A percentile compares a stretch with the other conserved stretches of the same genome.
Conservation (phyloP, 176 grass and related monocot species). For the Oryza glumipatula region DNA sequence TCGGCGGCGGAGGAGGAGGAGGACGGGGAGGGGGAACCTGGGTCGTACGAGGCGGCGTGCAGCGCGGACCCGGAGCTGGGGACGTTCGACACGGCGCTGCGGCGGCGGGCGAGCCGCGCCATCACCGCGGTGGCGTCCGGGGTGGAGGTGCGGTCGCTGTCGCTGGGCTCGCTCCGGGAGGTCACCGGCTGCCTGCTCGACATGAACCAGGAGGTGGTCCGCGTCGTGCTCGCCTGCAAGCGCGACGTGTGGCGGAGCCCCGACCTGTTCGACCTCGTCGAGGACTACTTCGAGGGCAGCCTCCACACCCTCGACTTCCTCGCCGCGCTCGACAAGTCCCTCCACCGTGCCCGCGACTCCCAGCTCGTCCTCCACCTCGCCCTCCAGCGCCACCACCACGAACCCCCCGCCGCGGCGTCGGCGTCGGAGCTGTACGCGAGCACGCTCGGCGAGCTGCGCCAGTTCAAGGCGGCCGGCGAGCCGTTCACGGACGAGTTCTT, state of each 20-base stretch:
- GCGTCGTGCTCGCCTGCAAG: conserved; percentile 80
- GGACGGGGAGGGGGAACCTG: conserved; percentile 45
- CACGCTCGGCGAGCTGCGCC: conserved; percentile 56
- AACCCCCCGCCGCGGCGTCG: conserved; percentile 4
- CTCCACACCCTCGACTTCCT: conserved; percentile 96
- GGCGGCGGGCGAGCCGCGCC: conserved; percentile 76
- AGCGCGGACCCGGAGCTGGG: conserved; percentile 75
- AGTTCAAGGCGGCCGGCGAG: conserved; percentile 48
- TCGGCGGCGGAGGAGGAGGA: not conserved
- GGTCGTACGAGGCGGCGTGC: conserved; percentile 92
- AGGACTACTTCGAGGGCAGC: conserved; percentile 96
- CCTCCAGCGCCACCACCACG: conserved; percentile 69
- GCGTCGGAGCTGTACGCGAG: conserved; percentile 55
- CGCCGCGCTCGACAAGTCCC: conserved; percentile 89
- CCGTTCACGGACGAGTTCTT: conserved; percentile 63
- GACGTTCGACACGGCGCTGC: conserved; percentile 84
- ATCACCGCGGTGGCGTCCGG: conserved; percentile 74
- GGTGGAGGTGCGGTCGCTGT: conserved; percentile 59
- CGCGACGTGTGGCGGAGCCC: conserved; percentile 92
- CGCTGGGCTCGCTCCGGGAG: conserved; percentile 75
- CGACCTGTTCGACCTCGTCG: conserved; percentile 83
- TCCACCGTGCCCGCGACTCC: conserved; percentile 83
- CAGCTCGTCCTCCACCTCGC: conserved; percentile 88
- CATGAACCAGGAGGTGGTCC: conserved; percentile 98
- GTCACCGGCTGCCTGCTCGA: conserved; percentile 91